Base-by-base conservation (phyloP, 1,284 basidiomycete genomes). In the Ceratobasidium sp. region DNA sequence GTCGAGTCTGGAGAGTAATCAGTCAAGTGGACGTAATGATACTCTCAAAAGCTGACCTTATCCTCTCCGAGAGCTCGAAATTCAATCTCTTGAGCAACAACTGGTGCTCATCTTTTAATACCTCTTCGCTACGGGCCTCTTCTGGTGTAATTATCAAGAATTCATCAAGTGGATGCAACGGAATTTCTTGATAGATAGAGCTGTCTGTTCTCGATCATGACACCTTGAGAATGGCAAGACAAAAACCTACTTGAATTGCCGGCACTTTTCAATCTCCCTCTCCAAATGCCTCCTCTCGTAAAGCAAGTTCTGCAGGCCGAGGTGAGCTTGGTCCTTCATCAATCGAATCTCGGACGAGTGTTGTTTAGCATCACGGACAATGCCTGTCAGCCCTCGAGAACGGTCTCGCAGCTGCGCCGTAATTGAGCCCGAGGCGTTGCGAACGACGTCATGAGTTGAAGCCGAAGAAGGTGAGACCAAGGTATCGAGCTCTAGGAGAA, bases 211-310 rank as follows among this genome's bases (percentile, higher is more conserved):
- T 70, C 45, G 45, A 34, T 65, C 17, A 52, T 35, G 45, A 60
- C 15, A 20, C 45, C 42, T 52, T 22, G 34, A 47, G 15, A n/a
- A 57, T 31, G 34, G 50, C 10, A 13, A 50, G 15, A 64, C 50
- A 81, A 42, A 38, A 43, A 69, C 89, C 76, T 76, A 93, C 91
- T 89, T 90, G 77, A 93, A 93, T 75, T 92, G 90, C 65, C 89
- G 85, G 78, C 91, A 93, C 77, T 93, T 93, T 75, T 92, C 91
- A 34, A 93, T 93, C 79, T 93, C 91, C 71, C 90, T 83, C 77
- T 93, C 91, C 10, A 93, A 83, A 76, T 93, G 91, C 32, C 91
- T 82, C 76, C 91, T 91, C 78, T 93, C 91, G 73, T 93, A 93
- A 60, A 91, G 82, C 45, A 93, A 79, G 73, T 93, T 93, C 77